Evolutionary conservation across 169 alveolate genomes (phyloP).

Genomic region (Plasmodium coatneyi): DNA sequence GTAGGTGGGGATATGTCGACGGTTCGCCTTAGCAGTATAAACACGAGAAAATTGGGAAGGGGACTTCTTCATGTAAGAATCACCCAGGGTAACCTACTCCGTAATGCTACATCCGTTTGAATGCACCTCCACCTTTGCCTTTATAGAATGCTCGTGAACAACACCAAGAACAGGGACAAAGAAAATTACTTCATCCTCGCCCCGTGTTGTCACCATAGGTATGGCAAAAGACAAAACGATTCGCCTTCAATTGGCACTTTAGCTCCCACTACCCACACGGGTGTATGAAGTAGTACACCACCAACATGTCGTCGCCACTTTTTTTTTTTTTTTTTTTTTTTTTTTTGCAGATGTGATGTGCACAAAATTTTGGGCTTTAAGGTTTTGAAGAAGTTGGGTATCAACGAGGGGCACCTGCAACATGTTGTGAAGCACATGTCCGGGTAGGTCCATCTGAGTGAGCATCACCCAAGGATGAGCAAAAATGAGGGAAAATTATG

Average conservation of each 20-base stretch:
- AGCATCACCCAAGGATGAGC: neutral
- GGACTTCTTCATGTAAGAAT: neutral
- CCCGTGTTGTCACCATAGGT: conserved; percentile 57
- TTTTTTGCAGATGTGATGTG: conserved; percentile 12
- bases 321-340: neutral
- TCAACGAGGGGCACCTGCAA: conserved; percentile 11
- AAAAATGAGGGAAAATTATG: neutral
- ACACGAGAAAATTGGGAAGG: neutral
- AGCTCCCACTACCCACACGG: neutral
- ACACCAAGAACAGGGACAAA: neutral
- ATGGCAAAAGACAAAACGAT: neutral
- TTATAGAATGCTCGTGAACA: conserved; percentile 25
- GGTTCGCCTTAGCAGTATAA: neutral
- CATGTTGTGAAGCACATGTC: conserved; percentile 30
- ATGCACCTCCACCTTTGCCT: neutral
- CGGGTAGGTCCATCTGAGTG: neutral
- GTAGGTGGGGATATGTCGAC: neutral
- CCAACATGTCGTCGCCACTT: neutral
- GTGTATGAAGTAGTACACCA: neutral
- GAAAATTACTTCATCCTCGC: conserved; percentile 47
- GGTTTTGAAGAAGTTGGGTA: conserved; percentile 6
- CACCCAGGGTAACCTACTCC: neutral
- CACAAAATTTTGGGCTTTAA: conserved; percentile 26
- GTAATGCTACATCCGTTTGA: neutral
- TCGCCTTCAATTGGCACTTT: neutral